Percentiles rank a stretch among this genome's conserved stretches.
These are phyloP conservation scores for Biscogniauxia marginata DNA, from an alignment of 2,329 filamentous ascomycete species.

Conservation along the genomic window DNA sequence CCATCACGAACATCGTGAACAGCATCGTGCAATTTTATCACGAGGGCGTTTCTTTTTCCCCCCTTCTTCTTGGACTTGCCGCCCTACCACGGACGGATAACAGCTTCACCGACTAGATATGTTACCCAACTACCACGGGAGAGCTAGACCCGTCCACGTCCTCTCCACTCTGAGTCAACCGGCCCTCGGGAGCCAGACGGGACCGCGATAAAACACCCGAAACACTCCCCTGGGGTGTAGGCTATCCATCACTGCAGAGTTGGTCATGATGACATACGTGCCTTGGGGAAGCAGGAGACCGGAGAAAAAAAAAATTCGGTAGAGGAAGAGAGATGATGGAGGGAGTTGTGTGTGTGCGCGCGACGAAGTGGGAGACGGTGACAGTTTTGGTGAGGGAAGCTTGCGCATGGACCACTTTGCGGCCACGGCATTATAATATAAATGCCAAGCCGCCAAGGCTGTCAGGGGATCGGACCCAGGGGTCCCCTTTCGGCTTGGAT, in stretches of 20 bases:
- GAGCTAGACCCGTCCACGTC: neutral
- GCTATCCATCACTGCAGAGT: neutral
- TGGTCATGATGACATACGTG: neutral
- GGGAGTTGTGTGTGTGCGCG: neutral
- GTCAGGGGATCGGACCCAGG: constrained; percentile 8
- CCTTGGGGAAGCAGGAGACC: neutral
- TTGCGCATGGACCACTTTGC: constrained; percentile 4
- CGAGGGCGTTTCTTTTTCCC: neutral
- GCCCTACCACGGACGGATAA: neutral
- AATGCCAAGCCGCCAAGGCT: constrained; percentile 19
- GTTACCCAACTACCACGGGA: neutral
- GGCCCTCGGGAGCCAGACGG: neutral
- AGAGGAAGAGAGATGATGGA: neutral
- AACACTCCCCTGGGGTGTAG: neutral
- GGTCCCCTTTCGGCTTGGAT: constrained; percentile 2
- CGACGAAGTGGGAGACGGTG: constrained; percentile 19
- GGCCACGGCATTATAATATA: constrained; percentile 15
- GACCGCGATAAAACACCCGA: neutral
- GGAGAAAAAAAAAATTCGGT: neutral
- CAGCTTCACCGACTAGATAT: neutral
- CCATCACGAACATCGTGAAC: constrained; percentile 13
- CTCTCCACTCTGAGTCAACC: neutral
- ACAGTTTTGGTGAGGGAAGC: constrained; percentile 9
- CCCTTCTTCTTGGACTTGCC: no score
- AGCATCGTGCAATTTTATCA: neutral